phyloP scores from a whole-genome alignment of 495 filamentous ascomycete genomes.

The Penicillium bialowiezense region DNA sequence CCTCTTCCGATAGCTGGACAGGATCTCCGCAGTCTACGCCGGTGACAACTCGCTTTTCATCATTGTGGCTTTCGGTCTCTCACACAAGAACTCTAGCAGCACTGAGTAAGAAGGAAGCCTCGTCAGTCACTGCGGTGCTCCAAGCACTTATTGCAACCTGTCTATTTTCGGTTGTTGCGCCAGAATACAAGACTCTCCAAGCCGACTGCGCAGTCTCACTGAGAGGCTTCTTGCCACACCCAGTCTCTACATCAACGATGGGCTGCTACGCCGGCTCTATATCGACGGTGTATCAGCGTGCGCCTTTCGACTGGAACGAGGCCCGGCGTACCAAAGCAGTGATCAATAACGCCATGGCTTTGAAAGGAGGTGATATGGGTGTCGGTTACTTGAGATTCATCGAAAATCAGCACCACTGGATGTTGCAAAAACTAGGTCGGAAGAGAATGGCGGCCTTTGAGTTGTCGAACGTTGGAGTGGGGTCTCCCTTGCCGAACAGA shows the following conservation, averaged over 20 bases:
- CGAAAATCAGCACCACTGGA: conserved; percentile 9
- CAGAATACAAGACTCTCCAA: background rate
- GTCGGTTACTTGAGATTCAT: conserved; percentile 9
- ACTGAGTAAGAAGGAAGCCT: conserved; percentile 1
- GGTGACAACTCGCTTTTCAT: conserved; percentile 2
- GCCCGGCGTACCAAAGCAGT: conserved; percentile 4
- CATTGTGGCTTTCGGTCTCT: conserved; percentile 3
- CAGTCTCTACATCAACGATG: conserved; percentile 3
- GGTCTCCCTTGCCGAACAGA: background rate
- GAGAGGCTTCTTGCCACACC: background rate
- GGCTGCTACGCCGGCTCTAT: conserved; percentile 7
- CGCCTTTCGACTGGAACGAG: conserved; percentile 4
- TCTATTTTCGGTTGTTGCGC: conserved; percentile 1
- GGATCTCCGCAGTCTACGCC: background rate
- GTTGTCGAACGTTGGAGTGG: conserved; percentile 7
- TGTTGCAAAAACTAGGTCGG: conserved; percentile 9
- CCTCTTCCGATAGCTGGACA: conserved; percentile 2
- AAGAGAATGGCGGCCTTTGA: conserved; percentile 3
- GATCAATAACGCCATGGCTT: background rate
- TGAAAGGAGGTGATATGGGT: conserved; percentile 7
- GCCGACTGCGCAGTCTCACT: conserved; percentile 7
- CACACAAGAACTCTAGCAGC: background rate
- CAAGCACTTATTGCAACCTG: background rate
- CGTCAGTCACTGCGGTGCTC: conserved; percentile 2
- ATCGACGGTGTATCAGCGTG: background rate